These are phyloP conservation scores for Termitomyces sp. DNA, from an alignment of 768 basidiomycete genomes.

Conservation along the genomic window DNA sequence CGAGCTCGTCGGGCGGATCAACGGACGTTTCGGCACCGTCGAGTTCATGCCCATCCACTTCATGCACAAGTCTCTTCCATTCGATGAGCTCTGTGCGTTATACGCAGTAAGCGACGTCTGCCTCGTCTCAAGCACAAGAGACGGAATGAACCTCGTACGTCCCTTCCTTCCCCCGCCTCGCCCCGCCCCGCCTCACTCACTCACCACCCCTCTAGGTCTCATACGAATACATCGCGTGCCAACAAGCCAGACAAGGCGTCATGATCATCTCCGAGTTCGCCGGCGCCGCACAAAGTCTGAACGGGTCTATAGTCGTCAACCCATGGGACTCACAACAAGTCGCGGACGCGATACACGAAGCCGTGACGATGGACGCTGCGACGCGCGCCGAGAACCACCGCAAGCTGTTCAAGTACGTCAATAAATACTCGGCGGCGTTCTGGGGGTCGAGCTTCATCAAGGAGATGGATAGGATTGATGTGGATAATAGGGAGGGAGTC, in stretches of 20 bases:
- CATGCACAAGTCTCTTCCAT: slow-evolving; percentile 92
- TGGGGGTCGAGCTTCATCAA: slow-evolving; percentile 90
- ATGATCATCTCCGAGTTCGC: slow-evolving; percentile 99
- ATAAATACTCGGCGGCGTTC: slow-evolving; percentile 89
- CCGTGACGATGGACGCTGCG: slow-evolving; percentile 82
- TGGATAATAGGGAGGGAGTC: slow-evolving; percentile 32
- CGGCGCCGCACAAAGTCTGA: slow-evolving; percentile 92
- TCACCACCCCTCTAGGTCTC: slow-evolving; percentile 63
- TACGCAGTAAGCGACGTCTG: slow-evolving; percentile 97
- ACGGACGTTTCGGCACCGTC: slow-evolving; percentile 97
- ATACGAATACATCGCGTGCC: slow-evolving; percentile 97
- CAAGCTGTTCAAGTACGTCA: slow-evolving; percentile 95
- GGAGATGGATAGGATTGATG: slow-evolving; percentile 68
- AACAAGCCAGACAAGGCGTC: slow-evolving; percentile 87
- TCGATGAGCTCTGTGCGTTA: slow-evolving; percentile 96
- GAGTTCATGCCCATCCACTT: slow-evolving; percentile 99
- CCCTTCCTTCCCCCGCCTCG: neutral
- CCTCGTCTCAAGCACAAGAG: slow-evolving; percentile 89
- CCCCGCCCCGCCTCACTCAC: slow-evolving; percentile 8
- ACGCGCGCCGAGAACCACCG: slow-evolving; percentile 88
- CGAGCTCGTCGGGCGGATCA: slow-evolving; percentile 97
- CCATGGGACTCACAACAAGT: slow-evolving; percentile 99
- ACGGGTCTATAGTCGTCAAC: slow-evolving; percentile 96
- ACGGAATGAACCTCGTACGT: slow-evolving; percentile 97
- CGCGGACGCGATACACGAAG: slow-evolving; percentile 94